Evolutionary conservation across 2,329 filamentous ascomycete genomes (phyloP).

Genomic region (Cercospora citrullina): DNA sequence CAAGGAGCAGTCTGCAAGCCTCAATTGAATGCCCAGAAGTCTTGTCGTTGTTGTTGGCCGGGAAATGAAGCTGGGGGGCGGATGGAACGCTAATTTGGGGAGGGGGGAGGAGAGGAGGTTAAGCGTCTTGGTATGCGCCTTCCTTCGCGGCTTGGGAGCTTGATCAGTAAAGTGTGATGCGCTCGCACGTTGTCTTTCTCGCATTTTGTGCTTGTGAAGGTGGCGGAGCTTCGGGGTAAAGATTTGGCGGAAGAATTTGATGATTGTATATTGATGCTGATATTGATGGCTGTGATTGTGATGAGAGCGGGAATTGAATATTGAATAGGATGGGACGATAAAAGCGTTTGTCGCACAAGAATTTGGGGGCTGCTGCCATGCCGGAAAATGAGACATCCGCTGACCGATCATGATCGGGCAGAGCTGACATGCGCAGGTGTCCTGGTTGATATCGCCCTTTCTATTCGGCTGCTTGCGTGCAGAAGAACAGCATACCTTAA

Average conservation of each 20-base stretch:
- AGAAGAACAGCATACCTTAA: not conserved
- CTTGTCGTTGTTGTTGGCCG: not conserved
- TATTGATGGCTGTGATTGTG: not conserved
- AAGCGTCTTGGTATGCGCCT: not conserved
- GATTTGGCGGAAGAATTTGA: not conserved
- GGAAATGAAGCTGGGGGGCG: not conserved
- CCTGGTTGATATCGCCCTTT: not conserved
- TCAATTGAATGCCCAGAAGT: not conserved
- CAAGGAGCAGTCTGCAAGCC: not conserved
- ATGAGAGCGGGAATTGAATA: not conserved
- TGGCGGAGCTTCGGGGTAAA: not conserved
- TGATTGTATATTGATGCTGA: not conserved
- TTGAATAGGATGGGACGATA: not conserved
- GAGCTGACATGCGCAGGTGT: not conserved
- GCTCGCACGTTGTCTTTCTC: not conserved
- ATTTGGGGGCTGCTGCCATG: not conserved
- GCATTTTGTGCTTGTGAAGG: not conserved
- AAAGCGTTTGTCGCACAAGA: not conserved
- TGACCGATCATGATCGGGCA: not conserved
- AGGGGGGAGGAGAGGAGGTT: not conserved
- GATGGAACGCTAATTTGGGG: not conserved
- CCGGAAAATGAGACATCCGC: not conserved
- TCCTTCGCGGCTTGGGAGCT: constrained; percentile 11
- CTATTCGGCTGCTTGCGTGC: not conserved
- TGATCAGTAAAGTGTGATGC: not conserved